Conservation (phyloP, 139 green algal species). For the Chlorokybus atmophyticus region DNA sequence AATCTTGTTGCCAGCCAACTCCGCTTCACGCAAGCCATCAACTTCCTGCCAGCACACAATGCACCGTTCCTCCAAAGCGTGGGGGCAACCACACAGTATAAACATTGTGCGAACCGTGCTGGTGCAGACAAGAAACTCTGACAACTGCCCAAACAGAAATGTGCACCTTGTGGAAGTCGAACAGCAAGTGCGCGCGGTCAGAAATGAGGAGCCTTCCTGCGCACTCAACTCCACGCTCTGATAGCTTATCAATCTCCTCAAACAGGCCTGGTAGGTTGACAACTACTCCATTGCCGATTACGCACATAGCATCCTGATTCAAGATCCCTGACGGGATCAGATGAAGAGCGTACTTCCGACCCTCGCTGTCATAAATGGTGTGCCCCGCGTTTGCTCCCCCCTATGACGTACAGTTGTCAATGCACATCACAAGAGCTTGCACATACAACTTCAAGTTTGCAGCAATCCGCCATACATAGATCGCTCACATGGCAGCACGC, state of each 20-base stretch:
- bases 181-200: constrained; percentile 85
- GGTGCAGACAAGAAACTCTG: too few species aligned
- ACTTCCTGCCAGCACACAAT: constrained; percentile 57
- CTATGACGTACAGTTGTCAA: constrained; percentile 30
- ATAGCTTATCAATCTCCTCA: constrained; percentile 68
- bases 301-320: constrained; percentile 70
- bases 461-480: neutral
- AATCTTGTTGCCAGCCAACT: constrained; percentile 82
- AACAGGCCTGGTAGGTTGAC: constrained; percentile 89
- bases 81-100: too few species aligned
- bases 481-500: neutral
- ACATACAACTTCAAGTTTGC: neutral
- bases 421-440: neutral
- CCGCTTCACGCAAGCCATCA: constrained; percentile 80
- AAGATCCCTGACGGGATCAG: constrained; percentile 93
- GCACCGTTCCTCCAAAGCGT: too few species aligned
- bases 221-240: constrained; percentile 19
- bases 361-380: constrained; percentile 93
- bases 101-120: too few species aligned
- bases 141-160: too few species aligned
- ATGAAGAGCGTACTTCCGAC: constrained; percentile 95
- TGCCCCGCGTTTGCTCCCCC: constrained; percentile 96
- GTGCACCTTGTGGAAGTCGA: constrained; percentile 72
- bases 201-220: constrained; percentile 27
- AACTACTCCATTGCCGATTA: constrained; percentile 95